phyloP scores from a whole-genome alignment of 805 yeast genomes.

The Brettanomyces sp. region DNA sequence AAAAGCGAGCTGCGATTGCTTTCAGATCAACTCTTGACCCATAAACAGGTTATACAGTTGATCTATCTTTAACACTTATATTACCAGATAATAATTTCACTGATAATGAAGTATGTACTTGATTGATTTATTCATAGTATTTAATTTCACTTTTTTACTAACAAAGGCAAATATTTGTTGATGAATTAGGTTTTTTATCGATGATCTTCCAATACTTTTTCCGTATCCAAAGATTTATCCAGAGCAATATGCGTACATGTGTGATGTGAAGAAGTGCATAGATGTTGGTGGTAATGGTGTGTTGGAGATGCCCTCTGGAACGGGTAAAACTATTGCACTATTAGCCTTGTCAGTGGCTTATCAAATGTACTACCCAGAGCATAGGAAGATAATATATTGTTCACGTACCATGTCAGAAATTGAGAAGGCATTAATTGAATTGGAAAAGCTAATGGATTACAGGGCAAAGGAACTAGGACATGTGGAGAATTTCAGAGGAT shows the following conservation, averaged over 20 bases:
- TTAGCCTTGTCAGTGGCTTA: conserved; percentile 89
- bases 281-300: conserved; percentile 97
- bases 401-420: conserved; percentile 99
- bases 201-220: conserved; percentile 89
- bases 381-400: conserved; percentile 88
- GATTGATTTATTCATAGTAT: background rate
- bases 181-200: conserved; percentile 65
- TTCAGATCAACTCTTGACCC: no score
- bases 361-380: conserved; percentile 89
- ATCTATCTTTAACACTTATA: no score
- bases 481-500: conserved; percentile 84
- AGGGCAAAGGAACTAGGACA: conserved; percentile 76
- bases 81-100: no score
- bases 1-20: no score
- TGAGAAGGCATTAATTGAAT: conserved; percentile 91
- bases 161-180: no score
- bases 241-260: conserved; percentile 97
- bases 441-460: conserved; percentile 79
- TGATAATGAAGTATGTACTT: background rate
- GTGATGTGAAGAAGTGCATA: conserved; percentile 83
- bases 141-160: background rate
- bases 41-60: no score
- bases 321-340: conserved; percentile 93
- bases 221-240: conserved; percentile 97
- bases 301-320: conserved; percentile 98